These are phyloP conservation scores for Malus asiatica DNA, from an alignment of 306 rosid species.

Conservation along the genomic window DNA sequence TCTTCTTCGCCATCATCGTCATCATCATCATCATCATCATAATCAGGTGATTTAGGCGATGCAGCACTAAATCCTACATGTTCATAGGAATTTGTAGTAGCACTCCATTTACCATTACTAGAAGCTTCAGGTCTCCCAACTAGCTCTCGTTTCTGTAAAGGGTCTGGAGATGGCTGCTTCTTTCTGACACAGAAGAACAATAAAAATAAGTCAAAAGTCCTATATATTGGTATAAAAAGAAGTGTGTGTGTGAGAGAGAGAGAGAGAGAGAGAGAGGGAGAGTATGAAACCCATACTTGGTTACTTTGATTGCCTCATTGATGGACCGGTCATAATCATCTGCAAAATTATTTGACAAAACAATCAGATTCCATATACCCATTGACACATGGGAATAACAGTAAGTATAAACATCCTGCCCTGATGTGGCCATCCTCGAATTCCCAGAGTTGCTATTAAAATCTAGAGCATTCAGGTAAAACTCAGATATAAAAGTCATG, in stretches of 20 bases:
- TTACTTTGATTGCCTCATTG: conserved; percentile 95
- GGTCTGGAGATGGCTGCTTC: conserved; percentile 79
- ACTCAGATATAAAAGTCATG: neutral
- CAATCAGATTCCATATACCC: conserved; percentile 21
- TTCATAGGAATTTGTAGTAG: conserved; percentile 46
- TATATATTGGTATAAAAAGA: neutral
- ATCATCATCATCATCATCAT: conserved; percentile 52
- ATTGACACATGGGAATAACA: conserved; percentile 9
- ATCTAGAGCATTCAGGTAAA: neutral
- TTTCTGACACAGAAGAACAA: conserved; percentile 37
- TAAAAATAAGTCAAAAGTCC: conserved; percentile 8
- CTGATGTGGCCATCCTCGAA: neutral
- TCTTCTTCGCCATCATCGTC: conserved; percentile 62
- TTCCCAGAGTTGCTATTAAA: neutral
- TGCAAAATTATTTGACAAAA: conserved; percentile 39
- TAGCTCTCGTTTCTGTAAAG: conserved; percentile 51
- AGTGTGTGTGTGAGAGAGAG: neutral
- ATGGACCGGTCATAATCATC: conserved; percentile 95
- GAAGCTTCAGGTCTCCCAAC: conserved; percentile 52
- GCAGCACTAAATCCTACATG: conserved; percentile 48
- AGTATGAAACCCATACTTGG: conserved; percentile 54
- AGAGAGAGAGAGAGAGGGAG: neutral
- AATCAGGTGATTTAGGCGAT: conserved; percentile 70
- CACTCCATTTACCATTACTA: conserved; percentile 69
- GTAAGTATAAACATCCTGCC: neutral